phyloP scores from a whole-genome alignment of 1,139 yeast genomes.

The Hanseniaspora sp. region DNA sequence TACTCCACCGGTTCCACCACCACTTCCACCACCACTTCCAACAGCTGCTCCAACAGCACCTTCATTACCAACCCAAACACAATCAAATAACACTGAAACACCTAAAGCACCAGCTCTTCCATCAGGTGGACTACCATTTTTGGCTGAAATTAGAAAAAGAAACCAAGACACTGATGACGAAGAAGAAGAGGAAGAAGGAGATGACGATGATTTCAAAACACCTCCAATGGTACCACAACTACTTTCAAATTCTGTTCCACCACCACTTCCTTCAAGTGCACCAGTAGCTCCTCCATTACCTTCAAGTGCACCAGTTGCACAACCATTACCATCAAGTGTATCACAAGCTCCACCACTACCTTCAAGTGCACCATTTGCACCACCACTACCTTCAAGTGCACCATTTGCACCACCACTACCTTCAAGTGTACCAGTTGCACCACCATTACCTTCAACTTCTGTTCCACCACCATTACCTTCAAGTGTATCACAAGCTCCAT shows the following conservation, averaged over 20 bases:
- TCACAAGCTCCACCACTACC: too few species aligned
- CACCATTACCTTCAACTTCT: conserved; percentile 15
- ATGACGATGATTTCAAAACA: neutral
- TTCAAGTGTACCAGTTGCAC: conserved; percentile 17
- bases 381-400: conserved; percentile 17
- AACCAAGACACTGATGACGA: conserved; percentile 37
- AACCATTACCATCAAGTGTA: conserved; percentile 19
- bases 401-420: conserved; percentile 19
- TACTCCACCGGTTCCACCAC: conserved; percentile 16
- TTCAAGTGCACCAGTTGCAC: conserved; percentile 20
- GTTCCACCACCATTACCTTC: conserved; percentile 12
- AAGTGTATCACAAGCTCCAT: conserved; percentile 22
- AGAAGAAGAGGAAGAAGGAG: conserved; percentile 24
- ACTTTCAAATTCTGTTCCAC: neutral
- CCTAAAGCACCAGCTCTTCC: conserved; percentile 10
- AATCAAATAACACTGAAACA: conserved; percentile 14
- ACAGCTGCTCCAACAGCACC: conserved; percentile 21
- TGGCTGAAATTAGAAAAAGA: conserved; percentile 39
- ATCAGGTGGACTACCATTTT: conserved; percentile 33
- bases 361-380: conserved; percentile 6
- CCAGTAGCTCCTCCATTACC: conserved; percentile 18
- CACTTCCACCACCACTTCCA: conserved; percentile 18
- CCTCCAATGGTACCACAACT: too few species aligned
- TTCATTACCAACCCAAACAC: conserved; percentile 17
- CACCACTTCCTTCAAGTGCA: neutral